Conservation (phyloP, 2,329 filamentous ascomycete species). For the Botrytis fragariae region DNA sequence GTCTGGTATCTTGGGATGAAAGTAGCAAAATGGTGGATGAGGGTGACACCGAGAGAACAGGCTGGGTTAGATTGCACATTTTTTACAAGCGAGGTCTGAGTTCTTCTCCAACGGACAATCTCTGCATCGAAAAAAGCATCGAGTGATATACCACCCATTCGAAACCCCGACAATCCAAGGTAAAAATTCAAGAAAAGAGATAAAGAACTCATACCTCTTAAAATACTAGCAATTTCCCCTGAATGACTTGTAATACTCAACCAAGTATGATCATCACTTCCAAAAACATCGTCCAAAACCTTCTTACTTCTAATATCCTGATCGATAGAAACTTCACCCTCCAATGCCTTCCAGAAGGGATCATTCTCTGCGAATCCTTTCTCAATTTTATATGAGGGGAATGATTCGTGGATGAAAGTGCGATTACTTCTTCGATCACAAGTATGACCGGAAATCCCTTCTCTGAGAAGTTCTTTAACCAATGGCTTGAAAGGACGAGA, state of each 20-base stretch:
- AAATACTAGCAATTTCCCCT: conserved; percentile 53
- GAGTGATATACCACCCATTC: no score
- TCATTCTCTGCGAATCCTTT: conserved; percentile 58
- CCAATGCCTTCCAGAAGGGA: conserved; percentile 45
- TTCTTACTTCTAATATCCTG: conserved; percentile 47
- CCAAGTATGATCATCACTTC: conserved; percentile 51
- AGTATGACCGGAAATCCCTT: conserved; percentile 65
- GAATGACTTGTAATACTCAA: conserved; percentile 60
- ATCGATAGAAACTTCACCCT: conserved; percentile 45
- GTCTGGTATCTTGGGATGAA: background rate
- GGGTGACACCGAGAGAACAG: no score
- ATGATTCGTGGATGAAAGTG: conserved; percentile 51
- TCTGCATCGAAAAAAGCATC: no score
- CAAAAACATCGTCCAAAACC: conserved; percentile 57
- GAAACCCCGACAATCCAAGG: background rate
- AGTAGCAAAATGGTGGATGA: no score
- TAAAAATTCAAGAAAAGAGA: background rate
- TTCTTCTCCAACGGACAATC: no score
- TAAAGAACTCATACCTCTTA: conserved; percentile 39
- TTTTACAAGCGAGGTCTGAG: no score
- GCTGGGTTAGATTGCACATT: no score
- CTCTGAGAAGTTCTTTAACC: conserved; percentile 64
- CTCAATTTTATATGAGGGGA: conserved; percentile 57
- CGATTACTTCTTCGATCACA: conserved; percentile 61
- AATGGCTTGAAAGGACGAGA: conserved; percentile 53